Base-by-base conservation (phyloP, 148 eudicot species). In the Amaranthus cruentus region DNA sequence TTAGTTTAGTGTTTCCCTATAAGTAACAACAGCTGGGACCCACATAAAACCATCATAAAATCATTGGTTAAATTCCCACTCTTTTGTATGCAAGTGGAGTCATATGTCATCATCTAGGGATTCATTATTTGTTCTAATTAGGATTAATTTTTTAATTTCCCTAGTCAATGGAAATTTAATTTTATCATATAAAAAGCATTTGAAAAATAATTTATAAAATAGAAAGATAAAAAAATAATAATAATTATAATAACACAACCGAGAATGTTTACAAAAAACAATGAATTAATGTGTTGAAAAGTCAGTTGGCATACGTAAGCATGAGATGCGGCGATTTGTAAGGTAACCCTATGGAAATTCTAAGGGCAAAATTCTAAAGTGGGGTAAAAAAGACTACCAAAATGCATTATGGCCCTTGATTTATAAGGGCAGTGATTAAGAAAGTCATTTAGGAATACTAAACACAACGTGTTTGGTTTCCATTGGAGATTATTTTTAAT, bases 1-100 rank as follows among this genome's bases (percentile, higher is more conserved):
- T 42, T 59, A 18, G 77, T 42, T 73, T 74, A 69, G 75, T 74
- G 82, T 79, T 74, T 79, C 82, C 82, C 78, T 75, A 74, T 74
- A 79, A 79, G 78, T 62, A 79, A 74, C 82, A 66, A 63, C 68
- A 50, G 44, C 13, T 53, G 73, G 75, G 82, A 62, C 69, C 82
- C 78, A 74, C 75, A 73, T 8, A 48, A n/a, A 69, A 5, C 55
- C 4, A 47, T 9, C 28, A 38, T 28, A 49, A 14, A 47, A 48
- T 63, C n/a, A 68, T 71, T 66, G 48, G 48, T 57, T 67, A 43
- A 76, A 46, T 47, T 54, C 62, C 56, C 54, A 55, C 49, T 52
- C 43, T 55, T 14, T 55, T 54, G 9, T 46, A 5, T 55, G 2
- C 44, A 21, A 63, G 49, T 70, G 57, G 72, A 57, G 68, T 68